Percentiles rank a stretch among this genome's conserved stretches.
phyloP scores from a whole-genome alignment of 2,329 filamentous ascomycete genomes.

The Leptosphaerulina australis region DNA sequence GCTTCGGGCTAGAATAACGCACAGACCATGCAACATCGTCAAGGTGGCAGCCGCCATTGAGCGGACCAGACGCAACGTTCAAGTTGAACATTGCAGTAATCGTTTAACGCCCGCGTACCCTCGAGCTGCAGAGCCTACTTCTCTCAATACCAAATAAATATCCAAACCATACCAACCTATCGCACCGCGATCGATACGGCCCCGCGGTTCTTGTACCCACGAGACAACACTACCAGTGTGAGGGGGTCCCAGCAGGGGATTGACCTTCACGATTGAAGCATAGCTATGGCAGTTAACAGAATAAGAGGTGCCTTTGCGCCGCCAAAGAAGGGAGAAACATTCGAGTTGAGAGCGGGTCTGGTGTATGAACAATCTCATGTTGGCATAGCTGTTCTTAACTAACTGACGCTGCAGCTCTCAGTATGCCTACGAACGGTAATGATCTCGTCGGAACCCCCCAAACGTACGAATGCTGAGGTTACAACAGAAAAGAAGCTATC shows the following conservation, averaged over 20 bases:
- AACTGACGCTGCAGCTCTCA: conserved; percentile 71
- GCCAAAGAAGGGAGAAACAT: conserved; percentile 96
- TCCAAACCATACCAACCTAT: not conserved
- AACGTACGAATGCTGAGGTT: conserved; percentile 40
- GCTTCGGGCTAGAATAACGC: conserved; percentile 23
- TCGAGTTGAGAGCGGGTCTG: conserved; percentile 91
- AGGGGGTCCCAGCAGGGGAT: conserved; percentile 44
- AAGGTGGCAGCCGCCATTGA: conserved; percentile 35
- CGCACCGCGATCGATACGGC: conserved; percentile 9
- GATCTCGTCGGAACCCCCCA: conserved; percentile 11
- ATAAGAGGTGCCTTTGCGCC: conserved; percentile 92
- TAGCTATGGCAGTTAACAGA: conserved; percentile 88
- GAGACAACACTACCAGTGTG: conserved; percentile 26
- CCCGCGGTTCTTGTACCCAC: conserved; percentile 6
- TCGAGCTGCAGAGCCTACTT: not conserved
- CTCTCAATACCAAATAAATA: not conserved
- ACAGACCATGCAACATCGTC: conserved; percentile 31
- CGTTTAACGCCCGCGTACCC: conserved; percentile 12
- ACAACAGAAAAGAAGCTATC: conserved; percentile 85
- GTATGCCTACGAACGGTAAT: conserved; percentile 90
- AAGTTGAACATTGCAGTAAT: conserved; percentile 23
- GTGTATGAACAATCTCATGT: conserved; percentile 57
- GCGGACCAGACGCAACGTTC: conserved; percentile 28
- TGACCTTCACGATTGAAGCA: conserved; percentile 37
- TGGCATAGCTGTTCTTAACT: conserved; percentile 28